Evolutionary conservation across 2,329 filamentous ascomycete genomes (phyloP), one percentile per base, ranked within the genome.

Genomic region (Trichophyton schoenleinii): DNA sequence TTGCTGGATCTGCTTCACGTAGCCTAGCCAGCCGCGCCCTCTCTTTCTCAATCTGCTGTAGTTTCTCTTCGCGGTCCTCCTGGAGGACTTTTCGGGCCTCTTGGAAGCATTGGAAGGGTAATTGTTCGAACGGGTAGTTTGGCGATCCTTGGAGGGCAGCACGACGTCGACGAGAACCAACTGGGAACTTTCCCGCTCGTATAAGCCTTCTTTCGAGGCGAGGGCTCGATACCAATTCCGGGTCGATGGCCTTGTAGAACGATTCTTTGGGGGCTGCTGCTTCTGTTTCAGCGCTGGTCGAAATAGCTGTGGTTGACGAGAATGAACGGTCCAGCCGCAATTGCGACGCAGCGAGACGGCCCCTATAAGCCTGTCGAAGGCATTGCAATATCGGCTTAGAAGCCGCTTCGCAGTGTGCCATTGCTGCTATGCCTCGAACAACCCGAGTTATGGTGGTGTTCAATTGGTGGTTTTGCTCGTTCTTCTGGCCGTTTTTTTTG

Each of bases 31-130:
- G 87, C 72, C 86, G 84, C 63, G 80, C 80, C 58, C 85, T 76
- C 74, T 89, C 84, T 31, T 75, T 79, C 58, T 83, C 77, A 62
- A 99, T 92, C 69, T 86, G 79, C 63, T 80, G 77, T 58, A 97
- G 69, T 78, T 96, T 97, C 75, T 92, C 83, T 66, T 85, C 79
- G 46, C 92, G 84, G 72, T 99, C 94, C 60, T 83, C 83, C 60
- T 85, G 81, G 61, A 99, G 79, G 57, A 97, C 76, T 72, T 90
- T 89, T 65, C 91, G 84, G 46, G 94, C 94, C 77, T 96, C 91
- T 76, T 99, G 94, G 78, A 97, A 99, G 75, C 89, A 94, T 80
- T 97, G 92, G 77, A 95, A 99, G 18, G 94, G 94, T 67, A 99
- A 79, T 72, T 92, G 88, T 78, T 96, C 90, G 71, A 99, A 96